Conservation (phyloP, 768 basidiomycete species). For the Cystofilobasidium macerans region DNA sequence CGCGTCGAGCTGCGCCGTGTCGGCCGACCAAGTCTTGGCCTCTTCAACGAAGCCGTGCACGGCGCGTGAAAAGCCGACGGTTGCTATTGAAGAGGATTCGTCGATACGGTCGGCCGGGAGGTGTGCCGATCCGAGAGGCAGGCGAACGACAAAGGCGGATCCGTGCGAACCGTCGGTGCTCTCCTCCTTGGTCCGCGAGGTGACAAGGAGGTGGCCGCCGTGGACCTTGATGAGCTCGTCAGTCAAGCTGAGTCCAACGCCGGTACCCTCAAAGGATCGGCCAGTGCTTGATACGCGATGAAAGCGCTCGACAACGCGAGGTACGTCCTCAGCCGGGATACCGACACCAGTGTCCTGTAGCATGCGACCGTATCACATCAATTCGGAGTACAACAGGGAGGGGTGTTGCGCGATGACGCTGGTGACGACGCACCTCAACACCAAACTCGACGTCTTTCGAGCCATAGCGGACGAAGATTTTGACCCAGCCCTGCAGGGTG, state of each 20-base stretch:
- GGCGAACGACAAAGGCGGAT: slow-evolving; percentile 36
- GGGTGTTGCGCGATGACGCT: no score
- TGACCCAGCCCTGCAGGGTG: slow-evolving; percentile 36
- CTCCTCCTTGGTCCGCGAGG: slow-evolving; percentile 34
- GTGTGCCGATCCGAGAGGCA: slow-evolving; percentile 39
- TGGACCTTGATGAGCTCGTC: slow-evolving; percentile 40
- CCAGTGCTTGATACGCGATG: slow-evolving; percentile 39
- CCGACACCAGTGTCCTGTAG: slow-evolving; percentile 41
- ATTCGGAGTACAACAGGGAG: no score
- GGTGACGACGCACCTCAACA: slow-evolving; percentile 30
- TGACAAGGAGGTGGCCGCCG: slow-evolving; percentile 36
- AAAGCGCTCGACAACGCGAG: slow-evolving; percentile 38
- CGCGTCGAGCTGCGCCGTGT: slow-evolving; percentile 18
- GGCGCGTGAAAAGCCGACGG: slow-evolving; percentile 27
- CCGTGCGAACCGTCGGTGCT: slow-evolving; percentile 35
- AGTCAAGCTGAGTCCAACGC: slow-evolving; percentile 39
- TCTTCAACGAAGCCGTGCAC: slow-evolving; percentile 41
- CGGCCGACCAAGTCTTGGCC: slow-evolving; percentile 37
- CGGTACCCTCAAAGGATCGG: slow-evolving; percentile 36
- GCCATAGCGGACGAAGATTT: slow-evolving; percentile 33
- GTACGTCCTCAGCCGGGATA: slow-evolving; percentile 32
- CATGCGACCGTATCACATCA: no score
- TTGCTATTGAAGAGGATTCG: not conserved
- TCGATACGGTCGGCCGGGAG: slow-evolving; percentile 31
- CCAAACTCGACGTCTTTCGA: slow-evolving; percentile 34